Evolutionary conservation across 2,329 filamentous ascomycete species (phyloP), one percentile per base, ranked within the genome.

Genomic region (Pseudogymnoascus sp.): DNA sequence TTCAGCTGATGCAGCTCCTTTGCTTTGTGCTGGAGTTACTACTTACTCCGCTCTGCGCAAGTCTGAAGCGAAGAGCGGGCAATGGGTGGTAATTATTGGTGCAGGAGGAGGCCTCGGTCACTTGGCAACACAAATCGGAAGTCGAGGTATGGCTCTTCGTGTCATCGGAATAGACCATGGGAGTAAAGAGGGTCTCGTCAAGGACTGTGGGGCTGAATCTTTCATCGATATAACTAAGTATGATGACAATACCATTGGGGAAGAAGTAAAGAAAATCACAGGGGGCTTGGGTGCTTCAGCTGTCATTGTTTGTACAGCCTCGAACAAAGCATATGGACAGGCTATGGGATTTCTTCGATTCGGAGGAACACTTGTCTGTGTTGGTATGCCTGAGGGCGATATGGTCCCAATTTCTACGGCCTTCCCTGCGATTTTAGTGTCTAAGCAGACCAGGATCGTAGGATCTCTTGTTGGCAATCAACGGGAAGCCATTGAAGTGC

Each of bases 11-110:
- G 87, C 87, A 0, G 87, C 87, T 1, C 87, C 86, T 0, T 80
- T 89, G 76, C 80, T 88, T 61, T 89, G 86, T 73, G 86, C 85
- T 13, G 87, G 86, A 29, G 80, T 89, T 13, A 89, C 86, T 1
- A 82, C 85, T n/a, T 89, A 88, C 74, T 76, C 82, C 3, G 86
- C 85, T 21, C 79, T 90, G 50, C 81, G 83, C 63, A 87, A 87
- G 70, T 81, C 80, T 63, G 78, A 80, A 44, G 84, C 84, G 2
- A 77, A 81, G 56, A 69, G 69, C 62, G 72, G 72, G 31, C 69
- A 74, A 66, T 74, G 67, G 67, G 62, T 88, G 2, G 81, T 85
- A 0, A 80, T 89, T 40, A 77, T 79, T 47, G 82, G 83, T 31
- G 84, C 84, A 0, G 85, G 85, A 47, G 84, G 85, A 64, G 85